Evolutionary conservation across 257 asterid genomes (phyloP), one percentile per base, ranked within the genome.

Genomic region (Sherardia arvensis): DNA sequence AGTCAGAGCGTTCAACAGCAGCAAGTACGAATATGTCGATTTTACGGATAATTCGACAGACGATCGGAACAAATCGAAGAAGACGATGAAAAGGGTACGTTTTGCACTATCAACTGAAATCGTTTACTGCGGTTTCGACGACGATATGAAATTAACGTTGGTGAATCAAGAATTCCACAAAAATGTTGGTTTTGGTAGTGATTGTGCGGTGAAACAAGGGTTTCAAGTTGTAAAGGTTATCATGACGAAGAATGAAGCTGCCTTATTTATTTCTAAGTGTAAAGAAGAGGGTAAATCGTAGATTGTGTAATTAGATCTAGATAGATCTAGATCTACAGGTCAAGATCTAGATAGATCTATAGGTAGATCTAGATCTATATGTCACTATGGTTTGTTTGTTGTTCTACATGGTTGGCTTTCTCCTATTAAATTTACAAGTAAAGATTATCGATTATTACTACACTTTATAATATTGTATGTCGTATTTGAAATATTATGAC

Each of bases 171-270:
- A 14, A 38, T 11, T 3, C n/a, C 30, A 25, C 18, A 21, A 21
- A 18, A 49, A 18, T 26, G 36, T 2, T 12, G 47, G 12, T 30
- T 29, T 1, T 15, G 56, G 5, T 3, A 17, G 18, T 0, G 66
- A 4, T 49, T 49, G 56, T 38, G 32, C 21, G 49, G 20, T 12
- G 47, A 62, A 62, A 29, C 40, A 20, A 8, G 51, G n/a, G 43
- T 12, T 4, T 56, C 21, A 68, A 8, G 65, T 43, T 15, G 63
- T 78, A 29, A 78, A 74, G 68, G 40, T 78, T 12, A 21, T 67
- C 65, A 68, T 78, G 73, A 78, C 34, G 8, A 78, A 68, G 27
- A 66, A 65, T 70, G 82, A 78, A 59, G 79, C 75, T 27, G 65
- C 36, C 8, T 64, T 70, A n/a, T 34, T 78, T 12, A 51, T 78